phyloP scores from a whole-genome alignment of 257 asterid genomes.

The Cinchona pubescens region DNA sequence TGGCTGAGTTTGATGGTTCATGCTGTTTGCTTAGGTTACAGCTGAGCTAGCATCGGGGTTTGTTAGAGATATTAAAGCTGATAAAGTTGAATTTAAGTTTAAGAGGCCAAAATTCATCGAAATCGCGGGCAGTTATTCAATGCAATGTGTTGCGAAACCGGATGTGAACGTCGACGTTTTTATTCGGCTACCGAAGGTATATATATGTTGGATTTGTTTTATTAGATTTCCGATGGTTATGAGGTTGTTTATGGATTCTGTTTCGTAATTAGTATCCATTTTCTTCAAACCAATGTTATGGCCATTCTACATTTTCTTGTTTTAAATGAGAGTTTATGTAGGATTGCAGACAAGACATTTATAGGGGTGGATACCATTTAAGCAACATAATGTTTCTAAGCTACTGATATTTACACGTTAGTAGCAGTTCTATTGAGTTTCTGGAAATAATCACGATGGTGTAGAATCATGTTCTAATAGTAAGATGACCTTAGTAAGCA shows the following conservation, averaged over 20 bases:
- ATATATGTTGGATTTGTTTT: background rate
- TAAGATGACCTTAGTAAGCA: background rate
- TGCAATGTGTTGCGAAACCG: slow-evolving; percentile 61
- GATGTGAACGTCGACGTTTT: slow-evolving; percentile 76
- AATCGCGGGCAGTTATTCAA: slow-evolving; percentile 79
- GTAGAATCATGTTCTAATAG: background rate
- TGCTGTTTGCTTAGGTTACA: slow-evolving; percentile 46
- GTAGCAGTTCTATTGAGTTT: too few relatives aligned
- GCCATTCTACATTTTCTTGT: background rate
- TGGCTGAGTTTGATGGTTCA: background rate
- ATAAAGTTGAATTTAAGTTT: slow-evolving; percentile 82
- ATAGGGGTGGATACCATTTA: too few relatives aligned
- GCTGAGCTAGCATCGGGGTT: slow-evolving; percentile 73
- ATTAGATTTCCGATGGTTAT: background rate
- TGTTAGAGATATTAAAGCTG: slow-evolving; percentile 78
- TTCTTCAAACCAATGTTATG: background rate
- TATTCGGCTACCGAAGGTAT: slow-evolving; percentile 85
- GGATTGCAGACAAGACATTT: too few relatives aligned
- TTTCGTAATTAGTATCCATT: too few relatives aligned
- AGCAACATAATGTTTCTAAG: background rate
- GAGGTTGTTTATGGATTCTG: background rate
- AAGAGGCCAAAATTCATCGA: slow-evolving; percentile 61
- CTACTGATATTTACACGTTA: too few relatives aligned
- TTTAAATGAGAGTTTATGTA: too few relatives aligned
- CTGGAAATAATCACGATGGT: background rate